Base-by-base conservation (phyloP, 306 rosid genomes). In the Urtica urens region DNA sequence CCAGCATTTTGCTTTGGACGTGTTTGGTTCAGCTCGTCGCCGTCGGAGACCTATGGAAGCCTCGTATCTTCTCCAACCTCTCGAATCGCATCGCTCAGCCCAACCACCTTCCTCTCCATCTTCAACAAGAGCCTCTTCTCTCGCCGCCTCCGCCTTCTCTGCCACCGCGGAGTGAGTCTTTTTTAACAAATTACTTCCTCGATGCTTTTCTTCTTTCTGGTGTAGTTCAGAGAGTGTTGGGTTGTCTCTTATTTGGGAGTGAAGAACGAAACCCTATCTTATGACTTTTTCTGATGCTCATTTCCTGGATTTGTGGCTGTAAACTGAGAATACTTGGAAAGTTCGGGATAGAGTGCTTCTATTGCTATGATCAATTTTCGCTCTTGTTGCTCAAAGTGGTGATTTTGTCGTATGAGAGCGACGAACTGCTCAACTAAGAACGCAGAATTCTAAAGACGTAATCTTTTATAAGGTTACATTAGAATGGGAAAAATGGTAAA, bases 1-100 rank as follows among this genome's bases (percentile, higher is more conserved):
- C 79, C 42, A 81, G 94, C 85, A 75, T 90, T 83, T 78, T 85
- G 59, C 62, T 90, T 0, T 90, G 95, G 99, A 84, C 94, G 33
- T 90, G 95, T 62, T 24, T 90, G 70, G 78, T 85, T 66, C 99
- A 85, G 79, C 70, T 90, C 11, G 76, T 85, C 17, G 82, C 95
- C 21, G 75, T 90, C 26, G 85, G 81, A 54, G 86, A 73, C 74
- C 70, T 90, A 20, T 85, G 99, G 99, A 73, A 61, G 61, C 80
- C 93, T 0, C 81, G 64, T 58, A 71, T 90, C 57, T 34, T 84
- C 59, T 59, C 76, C 51, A 87, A 80, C 33, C 62, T 85, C 24
- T 67, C 83, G 11, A 61, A 37, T 71, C 80, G 87, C 50, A 72
- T 81, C 19, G 65, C 84, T 28, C 71, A 68, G 45, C 55, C 58